Evolutionary conservation across 306 rosid genomes (phyloP).

Genomic region (Sesbania bispinosa): DNA sequence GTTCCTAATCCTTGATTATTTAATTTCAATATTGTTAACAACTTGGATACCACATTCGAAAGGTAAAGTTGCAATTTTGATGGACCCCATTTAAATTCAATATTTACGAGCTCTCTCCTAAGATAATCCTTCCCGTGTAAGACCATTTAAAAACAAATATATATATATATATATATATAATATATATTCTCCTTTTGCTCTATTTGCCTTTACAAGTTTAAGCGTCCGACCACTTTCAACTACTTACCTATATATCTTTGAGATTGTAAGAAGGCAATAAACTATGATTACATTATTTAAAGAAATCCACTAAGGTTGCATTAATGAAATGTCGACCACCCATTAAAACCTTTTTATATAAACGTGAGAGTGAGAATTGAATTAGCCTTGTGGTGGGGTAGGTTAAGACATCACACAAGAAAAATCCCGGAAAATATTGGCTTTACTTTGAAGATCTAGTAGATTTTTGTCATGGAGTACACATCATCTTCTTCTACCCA

Average conservation of each 20-base stretch:
- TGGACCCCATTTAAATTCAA: slow-evolving; percentile 37
- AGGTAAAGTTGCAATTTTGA: slow-evolving; percentile 36
- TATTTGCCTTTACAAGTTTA: slow-evolving; percentile 37
- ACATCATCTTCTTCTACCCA: slow-evolving; percentile 35
- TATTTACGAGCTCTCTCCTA: slow-evolving; percentile 31
- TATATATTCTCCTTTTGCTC: slow-evolving; percentile 19
- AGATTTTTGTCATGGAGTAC: slow-evolving; percentile 45
- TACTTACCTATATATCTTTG: background rate
- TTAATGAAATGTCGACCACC: slow-evolving; percentile 52
- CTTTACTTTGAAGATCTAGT: too few species aligned
- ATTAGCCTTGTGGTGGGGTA: too few species aligned
- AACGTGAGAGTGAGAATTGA: too few species aligned
- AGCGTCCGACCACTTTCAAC: slow-evolving; percentile 27
- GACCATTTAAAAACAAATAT: slow-evolving; percentile 11
- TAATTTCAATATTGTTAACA: slow-evolving; percentile 27
- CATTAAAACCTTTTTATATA: slow-evolving; percentile 25
- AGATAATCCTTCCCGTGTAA: slow-evolving; percentile 8
- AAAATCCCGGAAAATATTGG: too few species aligned
- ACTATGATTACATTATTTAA: background rate
- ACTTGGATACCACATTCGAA: slow-evolving; percentile 43
- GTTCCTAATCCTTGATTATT: slow-evolving; percentile 44
- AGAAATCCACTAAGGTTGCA: slow-evolving; percentile 41
- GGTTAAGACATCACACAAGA: slow-evolving; percentile 31
- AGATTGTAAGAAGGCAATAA: slow-evolving; percentile 31
- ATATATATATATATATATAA: too few species aligned